phyloP scores from a whole-genome alignment of 306 rosid genomes.

The Malus fusca region DNA sequence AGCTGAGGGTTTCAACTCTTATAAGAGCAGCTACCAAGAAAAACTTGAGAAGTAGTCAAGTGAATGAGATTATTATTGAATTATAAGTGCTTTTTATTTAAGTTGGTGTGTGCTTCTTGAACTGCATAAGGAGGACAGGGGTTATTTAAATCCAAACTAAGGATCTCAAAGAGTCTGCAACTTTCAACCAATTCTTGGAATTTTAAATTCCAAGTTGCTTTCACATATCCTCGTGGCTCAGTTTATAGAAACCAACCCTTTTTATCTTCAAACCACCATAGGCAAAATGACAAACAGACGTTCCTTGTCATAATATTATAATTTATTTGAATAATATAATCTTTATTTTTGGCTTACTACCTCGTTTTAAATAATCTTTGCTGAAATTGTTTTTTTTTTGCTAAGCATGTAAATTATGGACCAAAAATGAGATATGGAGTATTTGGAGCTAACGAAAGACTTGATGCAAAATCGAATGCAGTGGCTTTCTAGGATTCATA shows the following conservation, averaged over 20 bases:
- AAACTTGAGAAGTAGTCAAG: slow-evolving; percentile 22
- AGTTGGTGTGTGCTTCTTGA: slow-evolving; percentile 12
- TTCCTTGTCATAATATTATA: slow-evolving; percentile 32
- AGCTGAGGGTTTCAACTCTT: slow-evolving; percentile 7
- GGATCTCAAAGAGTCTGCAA: slow-evolving; percentile 44
- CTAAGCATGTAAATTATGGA: slow-evolving; percentile 11
- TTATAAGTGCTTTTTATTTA: slow-evolving; percentile 9
- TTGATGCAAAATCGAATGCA: too few relatives aligned
- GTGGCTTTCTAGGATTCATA: accelerated
- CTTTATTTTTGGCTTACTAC: background rate
- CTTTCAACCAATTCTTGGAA: slow-evolving; percentile 25
- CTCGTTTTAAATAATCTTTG: slow-evolving; percentile 14
- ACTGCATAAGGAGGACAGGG: slow-evolving; percentile 13
- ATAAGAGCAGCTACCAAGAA: slow-evolving; percentile 16
- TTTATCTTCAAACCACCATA: slow-evolving; percentile 39
- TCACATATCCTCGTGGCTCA: slow-evolving; percentile 29
- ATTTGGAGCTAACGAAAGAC: too few relatives aligned
- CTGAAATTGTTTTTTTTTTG: slow-evolving; percentile 27
- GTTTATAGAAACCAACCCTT: slow-evolving; percentile 12
- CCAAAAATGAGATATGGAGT: background rate
- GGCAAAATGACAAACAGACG: slow-evolving; percentile 54
- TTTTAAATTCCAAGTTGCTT: slow-evolving; percentile 23
- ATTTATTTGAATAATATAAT: background rate
- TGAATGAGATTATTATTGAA: slow-evolving; percentile 14
- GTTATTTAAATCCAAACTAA: slow-evolving; percentile 34